Percentiles rank a stretch among this genome's conserved stretches.
Conservation (phyloP, 2,329 filamentous ascomycete genomes). For the Harringtonia aguacate region DNA sequence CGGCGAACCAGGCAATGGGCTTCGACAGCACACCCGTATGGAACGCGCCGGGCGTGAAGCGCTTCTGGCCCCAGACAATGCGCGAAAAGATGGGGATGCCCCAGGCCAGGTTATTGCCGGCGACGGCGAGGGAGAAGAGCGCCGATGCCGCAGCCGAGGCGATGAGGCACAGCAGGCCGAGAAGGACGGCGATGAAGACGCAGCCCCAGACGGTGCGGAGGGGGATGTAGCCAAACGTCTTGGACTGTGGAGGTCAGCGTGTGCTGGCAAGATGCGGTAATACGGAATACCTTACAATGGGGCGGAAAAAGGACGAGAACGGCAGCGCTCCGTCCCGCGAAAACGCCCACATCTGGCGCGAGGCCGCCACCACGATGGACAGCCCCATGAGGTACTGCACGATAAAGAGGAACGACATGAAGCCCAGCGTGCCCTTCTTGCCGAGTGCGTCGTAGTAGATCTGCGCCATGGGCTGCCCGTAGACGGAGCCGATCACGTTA, state of each 20-base stretch:
- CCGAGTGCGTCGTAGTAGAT: slow-evolving; percentile 52
- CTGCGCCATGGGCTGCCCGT: slow-evolving; percentile 43
- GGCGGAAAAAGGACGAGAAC: slow-evolving; percentile 45
- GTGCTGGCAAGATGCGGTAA: background rate
- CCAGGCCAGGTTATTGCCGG: slow-evolving; percentile 52
- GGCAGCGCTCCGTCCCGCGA: slow-evolving; percentile 51
- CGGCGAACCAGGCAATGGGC: slow-evolving; percentile 40
- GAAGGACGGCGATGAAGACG: slow-evolving; percentile 35
- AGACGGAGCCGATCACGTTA: slow-evolving; percentile 33
- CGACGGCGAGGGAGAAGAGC: slow-evolving; percentile 48
- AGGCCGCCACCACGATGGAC: slow-evolving; percentile 45
- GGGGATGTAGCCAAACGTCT: slow-evolving; percentile 44
- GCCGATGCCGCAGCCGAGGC: slow-evolving; percentile 45
- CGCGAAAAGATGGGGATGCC: slow-evolving; percentile 46
- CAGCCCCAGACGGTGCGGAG: slow-evolving; percentile 45
- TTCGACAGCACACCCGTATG: slow-evolving; percentile 44
- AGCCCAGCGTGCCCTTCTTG: slow-evolving; percentile 44
- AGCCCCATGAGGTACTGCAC: slow-evolving; percentile 54
- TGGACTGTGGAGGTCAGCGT: slow-evolving; percentile 20
- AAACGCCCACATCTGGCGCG: slow-evolving; percentile 53
- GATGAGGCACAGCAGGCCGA: slow-evolving; percentile 48
- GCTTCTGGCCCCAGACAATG: slow-evolving; percentile 44
- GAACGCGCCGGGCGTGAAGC: slow-evolving; percentile 48
- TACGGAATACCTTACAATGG: slow-evolving; percentile 24
- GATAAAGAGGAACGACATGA: slow-evolving; percentile 48